Evolutionary conservation across 495 filamentous ascomycete genomes (phyloP), one percentile per base, ranked within the genome.

Genomic region (Jackrogersella multiformis): DNA sequence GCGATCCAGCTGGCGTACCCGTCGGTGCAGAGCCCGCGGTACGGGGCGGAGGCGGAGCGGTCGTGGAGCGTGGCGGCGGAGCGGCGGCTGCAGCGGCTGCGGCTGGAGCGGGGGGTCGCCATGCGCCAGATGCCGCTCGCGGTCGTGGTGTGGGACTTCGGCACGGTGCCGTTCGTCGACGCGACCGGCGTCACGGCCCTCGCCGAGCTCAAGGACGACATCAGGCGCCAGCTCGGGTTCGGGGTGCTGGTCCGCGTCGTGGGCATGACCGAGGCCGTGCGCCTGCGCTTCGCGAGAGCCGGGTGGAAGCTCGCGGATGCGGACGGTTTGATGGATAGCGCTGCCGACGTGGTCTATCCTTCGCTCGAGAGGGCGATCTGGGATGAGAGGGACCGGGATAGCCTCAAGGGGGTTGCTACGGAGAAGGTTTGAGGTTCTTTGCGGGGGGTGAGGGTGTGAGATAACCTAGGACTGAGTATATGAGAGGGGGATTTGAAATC

Each of bases 21-120:
- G 57, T 76, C 76, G 10, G 58, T 64, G 48, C 74, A 74, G 52
- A 75, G 67, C 42, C 77, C 77, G 16, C 61, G 58, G n/a, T 75
- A 74, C 61, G 45, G 71, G 32, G 69, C 65, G 1, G 78, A 76
- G 38, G 58, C 72, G 5, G 75, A 81, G 55, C 72, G 83, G 0
- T 76, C 73, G 45, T 85, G 83, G 83, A 80, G 77, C 28, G 81
- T 82, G 7, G 73, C 76, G 0, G 78, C 77, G 6, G 77, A 76
- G 58, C 69, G 39, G 4, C 54, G 69, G 2, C 66, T 81, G 3
- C 71, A 55, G 53, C 60, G 65, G 8, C 64, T 82, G 12, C 76
- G 80, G 2, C 35, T 13, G 23, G 39, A 52, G 45, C 60, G 68
- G 2, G 63, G 62, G 8, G 35, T 75, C 55, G 61, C 59, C 9